Base-by-base conservation (phyloP, 257 asterid genomes). In the Ilex aquifolium region DNA sequence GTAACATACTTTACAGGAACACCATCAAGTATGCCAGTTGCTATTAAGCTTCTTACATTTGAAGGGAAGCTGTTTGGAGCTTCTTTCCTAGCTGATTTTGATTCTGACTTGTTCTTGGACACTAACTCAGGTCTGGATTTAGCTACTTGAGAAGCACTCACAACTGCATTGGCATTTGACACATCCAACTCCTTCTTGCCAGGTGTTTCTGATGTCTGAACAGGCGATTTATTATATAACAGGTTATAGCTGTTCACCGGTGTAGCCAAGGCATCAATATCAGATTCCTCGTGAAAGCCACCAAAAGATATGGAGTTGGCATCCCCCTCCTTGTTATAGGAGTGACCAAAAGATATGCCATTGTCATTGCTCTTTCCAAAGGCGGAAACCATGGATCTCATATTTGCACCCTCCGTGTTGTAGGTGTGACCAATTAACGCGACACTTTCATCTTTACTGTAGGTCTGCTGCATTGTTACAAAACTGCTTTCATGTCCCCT, bases 31-130 rank as follows among this genome's bases (percentile, higher is more conserved):
- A 92, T 89, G 59, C 99, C 96, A 17, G 99, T 92, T 40, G 97
- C 83, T 60, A 89, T 79, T 83, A 92, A 83, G 75, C 97, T 89
- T 76, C 97, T 85, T 56, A 92, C 99, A 70, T 87, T 92, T 64
- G 97, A 83, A 2, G 99, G 99, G 73, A 92, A 89, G 72, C 96
- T 87, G 74, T 92, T 87, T 44, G 96, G 95, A 54, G 96, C 97
- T 74, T 86, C 99, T 80, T 83, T 92, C 74, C 76, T 80, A 48
- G 85, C 68, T 58, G 91, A 71, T 76, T 82, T 85, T 50, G 85
- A 52, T 63, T 84, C 96, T 10, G 74, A 42, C 77, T 83, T 88
- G 63, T 16, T 72, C 77, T 83, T 88, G 31, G 78, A 44, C 16
- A 72, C 60, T 54, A 77, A 64, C 53, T 80, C 93, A 57, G 61